Evolutionary conservation across 1,284 basidiomycete species (phyloP).

Genomic region (Anthracocystis panici-leucophaei): DNA sequence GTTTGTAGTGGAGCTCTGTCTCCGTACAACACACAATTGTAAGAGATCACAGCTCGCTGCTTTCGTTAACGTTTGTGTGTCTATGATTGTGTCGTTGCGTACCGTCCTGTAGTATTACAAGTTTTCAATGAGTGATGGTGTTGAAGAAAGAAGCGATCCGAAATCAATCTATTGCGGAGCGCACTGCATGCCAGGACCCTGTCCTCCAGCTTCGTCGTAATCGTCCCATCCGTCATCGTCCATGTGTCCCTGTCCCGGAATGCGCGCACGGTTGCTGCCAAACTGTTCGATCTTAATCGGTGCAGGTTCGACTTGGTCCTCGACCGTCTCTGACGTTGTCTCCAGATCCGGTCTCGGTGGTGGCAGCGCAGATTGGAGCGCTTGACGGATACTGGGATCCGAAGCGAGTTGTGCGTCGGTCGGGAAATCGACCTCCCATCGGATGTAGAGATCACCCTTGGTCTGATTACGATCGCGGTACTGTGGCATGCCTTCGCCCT

Average conservation of each 20-base stretch:
- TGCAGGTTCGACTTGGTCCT: slow-evolving; percentile 41
- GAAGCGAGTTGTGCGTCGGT: slow-evolving; percentile 49
- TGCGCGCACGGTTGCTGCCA: slow-evolving; percentile 47
- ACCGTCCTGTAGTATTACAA: slow-evolving; percentile 21
- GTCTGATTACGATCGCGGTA: slow-evolving; percentile 45
- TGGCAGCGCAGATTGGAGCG: slow-evolving; percentile 45
- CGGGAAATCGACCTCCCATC: slow-evolving; percentile 65
- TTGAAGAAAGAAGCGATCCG: neutral
- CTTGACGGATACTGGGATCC: slow-evolving; percentile 30
- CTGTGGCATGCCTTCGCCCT: slow-evolving; percentile 65
- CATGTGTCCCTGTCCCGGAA: slow-evolving; percentile 39
- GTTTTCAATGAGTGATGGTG: slow-evolving; percentile 17
- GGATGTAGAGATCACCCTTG: slow-evolving; percentile 61
- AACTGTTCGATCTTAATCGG: slow-evolving; percentile 47
- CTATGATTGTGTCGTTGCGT: slow-evolving; percentile 1
- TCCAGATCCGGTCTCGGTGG: slow-evolving; percentile 51
- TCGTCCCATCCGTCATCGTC: slow-evolving; percentile 54
- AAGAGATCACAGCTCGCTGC: neutral
- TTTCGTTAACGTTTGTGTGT: slow-evolving; percentile 1
- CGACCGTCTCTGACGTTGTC: slow-evolving; percentile 30
- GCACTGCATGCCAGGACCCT: slow-evolving; percentile 60
- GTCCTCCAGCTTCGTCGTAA: slow-evolving; percentile 43
- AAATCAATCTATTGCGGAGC: slow-evolving; percentile 43
- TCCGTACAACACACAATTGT: neutral
- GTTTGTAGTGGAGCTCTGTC: slow-evolving; percentile 23